Conservation (phyloP, 306 rosid genomes). For the Heteromeles arbutifolia region DNA sequence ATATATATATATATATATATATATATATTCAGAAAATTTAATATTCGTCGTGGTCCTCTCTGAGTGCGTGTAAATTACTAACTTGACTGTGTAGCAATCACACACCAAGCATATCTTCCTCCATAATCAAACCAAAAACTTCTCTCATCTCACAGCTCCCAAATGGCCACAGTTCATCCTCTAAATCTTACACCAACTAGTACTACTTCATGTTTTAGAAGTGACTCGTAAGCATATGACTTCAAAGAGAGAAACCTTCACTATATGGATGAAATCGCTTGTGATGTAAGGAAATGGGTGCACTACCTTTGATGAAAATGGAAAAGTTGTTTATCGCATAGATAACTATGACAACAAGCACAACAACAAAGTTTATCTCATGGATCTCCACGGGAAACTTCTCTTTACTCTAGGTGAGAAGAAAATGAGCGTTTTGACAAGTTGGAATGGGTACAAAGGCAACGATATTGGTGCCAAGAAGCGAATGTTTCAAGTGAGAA, state of each 20-base stretch:
- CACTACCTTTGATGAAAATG: conserved; percentile 29
- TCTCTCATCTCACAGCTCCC: not conserved
- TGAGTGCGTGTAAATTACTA: not conserved
- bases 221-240: conserved; percentile 1
- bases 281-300: conserved; percentile 39
- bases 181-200: not conserved
- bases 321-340: conserved; percentile 25
- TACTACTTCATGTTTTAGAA: not conserved
- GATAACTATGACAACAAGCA: conserved; percentile 35
- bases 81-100: not conserved
- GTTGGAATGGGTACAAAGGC: conserved; percentile 13
- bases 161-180: conserved; percentile 27
- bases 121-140: not conserved
- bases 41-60: not conserved
- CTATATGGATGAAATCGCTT: conserved; percentile 39
- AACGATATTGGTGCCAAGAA: not conserved
- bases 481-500: conserved; percentile 23
- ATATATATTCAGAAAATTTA: not conserved
- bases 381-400: conserved; percentile 35
- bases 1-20: not conserved
- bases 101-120: not conserved
- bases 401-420: conserved; percentile 20
- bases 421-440: not conserved
- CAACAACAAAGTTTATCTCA: conserved; percentile 28
- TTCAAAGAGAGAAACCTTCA: conserved; percentile 24